Evolutionary conservation across 352 stramenopile genomes (phyloP), one percentile per base, ranked within the genome.

Genomic region (Globisporangium orthogonon): DNA sequence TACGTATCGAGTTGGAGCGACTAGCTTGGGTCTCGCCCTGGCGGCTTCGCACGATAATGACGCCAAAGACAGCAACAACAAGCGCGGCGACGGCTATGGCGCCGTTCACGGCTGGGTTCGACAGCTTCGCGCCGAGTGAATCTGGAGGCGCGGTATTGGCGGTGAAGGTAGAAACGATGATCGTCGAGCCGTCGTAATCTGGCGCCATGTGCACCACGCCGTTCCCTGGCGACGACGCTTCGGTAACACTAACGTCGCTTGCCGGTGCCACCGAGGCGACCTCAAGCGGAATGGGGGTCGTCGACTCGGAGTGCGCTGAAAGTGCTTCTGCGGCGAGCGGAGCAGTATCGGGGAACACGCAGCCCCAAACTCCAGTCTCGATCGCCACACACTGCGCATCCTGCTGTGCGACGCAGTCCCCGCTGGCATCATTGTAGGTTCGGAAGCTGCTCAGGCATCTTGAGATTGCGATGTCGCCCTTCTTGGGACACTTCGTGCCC

Each of bases 311-410:
- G 3, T 37, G 3, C 47, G 13, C 28, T 9, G 41, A 28, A 23
- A 49, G 29, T 11, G 33, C 7, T 14, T 43, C 37, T 4, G 37
- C 11, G 37, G 13, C 10, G 13, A 43, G 37, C 5, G 35, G 33
- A 4, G 50, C 11, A 18, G 40, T 5, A 33, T 14, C 14, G 1
- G 60, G 60, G 44, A 76, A 86, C 13, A 72, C 65, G 47, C 75
- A 86, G 29, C 65, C 59, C 65, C 70, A 84, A 10, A 60, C 52
- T 2, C 56, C 61, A 1, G 47, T 52, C 29, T 52, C 13, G 18
- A 53, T 57, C n/a, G 69, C 55, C 13, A 74, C 60, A 47, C 76
- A 89, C 35, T 70, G 52, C 3, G 76, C 70, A 50, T 87, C 66
- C 7, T 70, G 59, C 0, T 61, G 58, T 30, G 71, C 74, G 31